These are phyloP conservation scores for Paramarasmius palmivorus DNA, from an alignment of 1,284 basidiomycete genomes.

Conservation along the genomic window DNA sequence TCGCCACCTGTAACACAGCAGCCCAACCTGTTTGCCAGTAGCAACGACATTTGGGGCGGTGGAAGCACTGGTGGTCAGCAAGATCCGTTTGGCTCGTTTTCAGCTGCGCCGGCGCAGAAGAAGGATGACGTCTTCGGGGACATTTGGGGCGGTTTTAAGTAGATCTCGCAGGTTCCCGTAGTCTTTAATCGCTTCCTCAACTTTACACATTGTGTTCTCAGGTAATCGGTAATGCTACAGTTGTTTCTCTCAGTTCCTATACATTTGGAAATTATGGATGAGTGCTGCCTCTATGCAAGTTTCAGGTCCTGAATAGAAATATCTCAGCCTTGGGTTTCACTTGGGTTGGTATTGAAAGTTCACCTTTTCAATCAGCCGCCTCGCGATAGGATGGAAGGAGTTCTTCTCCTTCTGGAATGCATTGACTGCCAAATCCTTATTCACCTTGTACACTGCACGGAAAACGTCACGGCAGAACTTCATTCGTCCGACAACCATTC, in stretches of 20 bases:
- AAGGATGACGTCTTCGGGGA: constrained; percentile 81
- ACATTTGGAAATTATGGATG: no score
- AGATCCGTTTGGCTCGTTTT: constrained; percentile 19
- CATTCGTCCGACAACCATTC: constrained; percentile 73
- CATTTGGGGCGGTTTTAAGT: constrained; percentile 81
- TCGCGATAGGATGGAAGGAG: constrained; percentile 78
- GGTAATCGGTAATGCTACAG: no score
- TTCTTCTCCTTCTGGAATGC: constrained; percentile 53
- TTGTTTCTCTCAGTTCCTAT: no score
- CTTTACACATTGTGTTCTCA: no score
- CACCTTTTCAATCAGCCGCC: constrained; percentile 74
- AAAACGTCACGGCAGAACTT: constrained; percentile 80
- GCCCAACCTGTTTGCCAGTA: constrained; percentile 34
- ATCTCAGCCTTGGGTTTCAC: background rate
- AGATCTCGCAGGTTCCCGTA: no score
- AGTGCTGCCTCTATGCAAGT: no score
- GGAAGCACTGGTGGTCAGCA: constrained; percentile 15
- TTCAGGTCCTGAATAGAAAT: background rate
- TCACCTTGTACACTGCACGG: constrained; percentile 53
- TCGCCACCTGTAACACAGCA: constrained; percentile 22
- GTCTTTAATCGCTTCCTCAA: no score
- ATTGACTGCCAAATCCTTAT: constrained; percentile 62
- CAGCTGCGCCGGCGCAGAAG: constrained; percentile 41
- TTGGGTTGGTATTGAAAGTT: no score
- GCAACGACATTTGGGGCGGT: constrained; percentile 59